phyloP scores from a whole-genome alignment of 768 basidiomycete species.

The Lactarius indigo region DNA sequence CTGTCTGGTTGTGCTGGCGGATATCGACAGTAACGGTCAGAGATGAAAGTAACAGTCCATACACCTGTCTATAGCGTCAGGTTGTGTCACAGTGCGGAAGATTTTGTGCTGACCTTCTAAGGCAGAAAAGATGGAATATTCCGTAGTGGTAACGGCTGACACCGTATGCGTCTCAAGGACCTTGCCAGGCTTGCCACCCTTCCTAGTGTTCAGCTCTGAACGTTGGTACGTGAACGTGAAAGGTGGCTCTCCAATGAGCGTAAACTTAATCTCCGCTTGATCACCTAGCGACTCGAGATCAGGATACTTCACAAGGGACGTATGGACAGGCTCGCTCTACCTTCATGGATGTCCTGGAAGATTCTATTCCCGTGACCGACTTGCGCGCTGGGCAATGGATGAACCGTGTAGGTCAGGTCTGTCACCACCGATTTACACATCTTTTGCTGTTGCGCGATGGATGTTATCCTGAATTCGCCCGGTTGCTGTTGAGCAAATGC shows the following conservation, averaged over 20 bases:
- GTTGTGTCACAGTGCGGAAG: not conserved
- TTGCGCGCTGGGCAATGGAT: slow-evolving; percentile 82
- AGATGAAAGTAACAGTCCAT: slow-evolving; percentile 90
- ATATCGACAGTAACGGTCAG: slow-evolving; percentile 87
- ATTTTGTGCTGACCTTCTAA: slow-evolving; percentile 66
- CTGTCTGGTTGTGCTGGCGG: slow-evolving; percentile 64
- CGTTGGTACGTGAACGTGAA: slow-evolving; percentile 96
- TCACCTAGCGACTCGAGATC: slow-evolving; percentile 50
- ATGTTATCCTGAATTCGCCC: slow-evolving; percentile 82
- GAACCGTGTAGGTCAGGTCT: slow-evolving; percentile 70
- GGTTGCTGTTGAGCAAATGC: slow-evolving; percentile 76
- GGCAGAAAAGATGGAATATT: slow-evolving; percentile 90
- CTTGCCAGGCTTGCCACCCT: slow-evolving; percentile 66
- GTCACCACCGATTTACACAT: slow-evolving; percentile 82
- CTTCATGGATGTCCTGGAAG: slow-evolving; percentile 88
- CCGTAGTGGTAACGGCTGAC: slow-evolving; percentile 64
- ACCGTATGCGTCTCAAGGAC: slow-evolving; percentile 92
- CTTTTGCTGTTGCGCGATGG: slow-evolving; percentile 90
- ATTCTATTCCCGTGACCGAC: slow-evolving; percentile 82
- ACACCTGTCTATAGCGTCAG: slow-evolving; percentile 50
- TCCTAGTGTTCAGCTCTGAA: slow-evolving; percentile 63
- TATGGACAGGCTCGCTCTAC: slow-evolving; percentile 35
- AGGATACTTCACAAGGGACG: not conserved
- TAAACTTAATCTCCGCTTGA: slow-evolving; percentile 91
- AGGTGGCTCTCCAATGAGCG: slow-evolving; percentile 86